Base-by-base conservation (phyloP, 2,329 filamentous ascomycete species). In the Bertia moriformis region DNA sequence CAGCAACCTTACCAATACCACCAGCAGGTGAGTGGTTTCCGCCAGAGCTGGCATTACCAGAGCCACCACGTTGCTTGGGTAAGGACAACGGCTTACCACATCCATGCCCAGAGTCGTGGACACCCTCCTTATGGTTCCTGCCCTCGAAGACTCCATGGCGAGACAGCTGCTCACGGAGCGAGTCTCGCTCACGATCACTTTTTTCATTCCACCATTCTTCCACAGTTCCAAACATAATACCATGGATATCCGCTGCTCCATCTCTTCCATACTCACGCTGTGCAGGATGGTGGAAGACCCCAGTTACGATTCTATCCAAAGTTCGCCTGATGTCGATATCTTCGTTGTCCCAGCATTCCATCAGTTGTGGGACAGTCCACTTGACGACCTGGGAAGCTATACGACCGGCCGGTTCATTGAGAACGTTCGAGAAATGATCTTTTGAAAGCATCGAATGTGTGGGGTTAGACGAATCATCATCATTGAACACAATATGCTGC, bases 261-360 rank as follows among this genome's bases (percentile, higher is more conserved):
- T 80, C 66, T 37, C 77, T 40, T 39, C 47, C 41, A 35, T 35
- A 35, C 17, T 45, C 37, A 39, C 52, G 68, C 17, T 77, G 57
- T 0, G 72, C 73, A 1, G 79, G 79, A 49, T 84, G 79, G 51
- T 84, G 79, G 56, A 84, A 77, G 7, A 80, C 67, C 7, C 32
- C 32, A 4, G 65, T 62, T 30, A 73, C 53, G 39, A 79, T 70
- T 43, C 83, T 76, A 38, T 73, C 57, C 29, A 83, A 56, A 2
- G 81, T 71, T 48, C 74, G 65, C 5, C 80, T 61, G 14, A 78
- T 71, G 0, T 74, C 65, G 3, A 80, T 63, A 33, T 73, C 66
- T 1, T 69, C 66, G 48, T 83, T 67, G 44, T 84, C 73, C 75
- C 77, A 83, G 27, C 78, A 78, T 49, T 77, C 78, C 18, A 84